Evolutionary conservation across 2,329 filamentous ascomycete genomes (phyloP).

Genomic region (Talaromyces albobiverticillius): DNA sequence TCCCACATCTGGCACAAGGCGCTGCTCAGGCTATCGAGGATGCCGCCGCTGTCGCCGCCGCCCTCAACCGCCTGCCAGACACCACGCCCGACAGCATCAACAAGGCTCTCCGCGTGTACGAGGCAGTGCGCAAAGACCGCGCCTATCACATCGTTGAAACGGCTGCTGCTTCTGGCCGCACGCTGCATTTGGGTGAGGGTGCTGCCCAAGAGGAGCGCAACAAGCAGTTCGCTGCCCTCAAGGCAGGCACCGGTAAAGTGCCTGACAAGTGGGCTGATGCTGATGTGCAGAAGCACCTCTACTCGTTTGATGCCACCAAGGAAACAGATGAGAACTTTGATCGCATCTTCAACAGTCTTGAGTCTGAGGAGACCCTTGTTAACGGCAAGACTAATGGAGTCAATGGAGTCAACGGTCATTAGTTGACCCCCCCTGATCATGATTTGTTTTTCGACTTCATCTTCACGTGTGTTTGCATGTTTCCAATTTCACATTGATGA

Average conservation of each 20-base stretch:
- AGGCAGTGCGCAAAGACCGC: conserved; percentile 54
- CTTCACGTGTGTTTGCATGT: background rate
- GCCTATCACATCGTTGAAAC: conserved; percentile 57
- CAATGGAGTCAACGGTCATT: background rate
- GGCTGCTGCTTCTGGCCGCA: conserved; percentile 53
- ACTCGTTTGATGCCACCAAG: conserved; percentile 60
- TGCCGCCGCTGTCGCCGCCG: conserved; percentile 47
- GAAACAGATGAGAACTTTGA: conserved; percentile 55
- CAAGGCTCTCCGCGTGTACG: conserved; percentile 55
- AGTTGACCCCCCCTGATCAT: background rate
- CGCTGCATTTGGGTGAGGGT: conserved; percentile 57
- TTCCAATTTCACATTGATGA: background rate
- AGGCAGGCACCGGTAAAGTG: conserved; percentile 46
- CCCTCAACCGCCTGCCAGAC: conserved; percentile 49
- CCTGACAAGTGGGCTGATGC: conserved; percentile 68
- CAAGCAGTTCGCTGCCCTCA: conserved; percentile 54
- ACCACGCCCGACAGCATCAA: conserved; percentile 46
- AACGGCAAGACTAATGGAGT: background rate
- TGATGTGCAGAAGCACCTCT: conserved; percentile 65
- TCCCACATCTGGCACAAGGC: conserved; percentile 65
- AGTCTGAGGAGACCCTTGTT: background rate
- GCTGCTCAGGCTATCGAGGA: conserved; percentile 68
- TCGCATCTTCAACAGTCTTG: conserved; percentile 37
- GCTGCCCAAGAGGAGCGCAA: conserved; percentile 59
- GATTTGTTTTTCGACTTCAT: background rate